These are phyloP conservation scores for Fibroporia radiculosa DNA, from an alignment of 768 basidiomycete genomes.

Conservation along the genomic window DNA sequence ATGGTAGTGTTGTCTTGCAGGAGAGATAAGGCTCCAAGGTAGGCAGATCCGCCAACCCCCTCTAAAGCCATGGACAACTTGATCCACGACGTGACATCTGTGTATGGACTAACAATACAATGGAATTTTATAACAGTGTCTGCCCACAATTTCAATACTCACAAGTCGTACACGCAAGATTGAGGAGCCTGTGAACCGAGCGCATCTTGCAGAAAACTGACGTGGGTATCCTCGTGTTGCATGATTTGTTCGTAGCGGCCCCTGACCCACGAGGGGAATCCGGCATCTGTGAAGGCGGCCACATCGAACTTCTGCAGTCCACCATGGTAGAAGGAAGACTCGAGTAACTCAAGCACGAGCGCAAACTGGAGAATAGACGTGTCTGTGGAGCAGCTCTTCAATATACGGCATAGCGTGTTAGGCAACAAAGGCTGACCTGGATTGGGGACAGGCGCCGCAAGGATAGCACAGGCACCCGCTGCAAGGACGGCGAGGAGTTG, in stretches of 20 bases:
- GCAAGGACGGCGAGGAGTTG: background rate
- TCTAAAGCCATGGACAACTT: conserved; percentile 41
- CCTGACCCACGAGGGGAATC: conserved; percentile 41
- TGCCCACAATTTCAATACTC: conserved; percentile 15
- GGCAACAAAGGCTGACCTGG: background rate
- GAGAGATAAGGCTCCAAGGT: conserved; percentile 46
- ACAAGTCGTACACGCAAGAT: conserved; percentile 60
- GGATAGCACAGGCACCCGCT: too few species aligned
- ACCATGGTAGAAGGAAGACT: conserved; percentile 35
- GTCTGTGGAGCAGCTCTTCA: conserved; percentile 8
- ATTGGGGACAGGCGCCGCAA: background rate
- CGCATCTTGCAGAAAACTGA: conserved; percentile 38
- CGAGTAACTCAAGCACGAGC: conserved; percentile 41
- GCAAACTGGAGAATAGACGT: conserved; percentile 35
- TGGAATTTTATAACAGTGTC: too few species aligned
- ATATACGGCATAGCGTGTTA: too few species aligned
- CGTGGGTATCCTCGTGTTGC: conserved; percentile 49
- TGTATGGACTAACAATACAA: conserved; percentile 27
- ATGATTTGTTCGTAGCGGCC: conserved; percentile 44
- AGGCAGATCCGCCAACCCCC: conserved; percentile 48
- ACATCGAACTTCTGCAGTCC: conserved; percentile 38
- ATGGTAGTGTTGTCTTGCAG: conserved; percentile 36
- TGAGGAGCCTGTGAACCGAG: conserved; percentile 38
- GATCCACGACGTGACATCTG: conserved; percentile 37
- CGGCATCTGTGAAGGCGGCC: conserved; percentile 38